Percentiles rank a stretch among this genome's conserved stretches.
phyloP scores from a whole-genome alignment of 805 yeast species.

The Metschnikowia bowlesiae region DNA sequence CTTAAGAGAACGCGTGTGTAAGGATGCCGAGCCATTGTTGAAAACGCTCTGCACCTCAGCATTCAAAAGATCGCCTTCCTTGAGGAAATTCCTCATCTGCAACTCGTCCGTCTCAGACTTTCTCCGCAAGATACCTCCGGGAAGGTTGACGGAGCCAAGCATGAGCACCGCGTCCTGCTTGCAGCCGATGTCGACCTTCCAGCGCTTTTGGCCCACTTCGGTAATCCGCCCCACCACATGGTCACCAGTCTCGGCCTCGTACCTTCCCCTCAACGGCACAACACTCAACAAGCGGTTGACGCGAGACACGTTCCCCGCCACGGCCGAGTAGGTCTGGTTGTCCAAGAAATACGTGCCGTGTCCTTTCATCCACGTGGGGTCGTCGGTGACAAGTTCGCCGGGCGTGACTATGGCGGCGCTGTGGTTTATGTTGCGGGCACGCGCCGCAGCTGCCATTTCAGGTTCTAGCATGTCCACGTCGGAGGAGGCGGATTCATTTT shows the following conservation, averaged over 20 bases:
- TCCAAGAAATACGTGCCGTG: conserved; percentile 88
- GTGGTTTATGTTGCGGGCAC: conserved; percentile 7
- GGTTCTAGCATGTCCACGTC: conserved; percentile 27
- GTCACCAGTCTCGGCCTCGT: conserved; percentile 93
- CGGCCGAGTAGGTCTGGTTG: conserved; percentile 78
- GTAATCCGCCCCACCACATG: conserved; percentile 91
- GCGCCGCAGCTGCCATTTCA: conserved; percentile 11
- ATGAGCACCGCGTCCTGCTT: conserved; percentile 86
- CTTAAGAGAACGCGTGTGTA: conserved; percentile 92
- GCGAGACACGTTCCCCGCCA: conserved; percentile 83
- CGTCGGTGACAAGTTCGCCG: conserved; percentile 94
- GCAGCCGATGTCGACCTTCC: conserved; percentile 98
- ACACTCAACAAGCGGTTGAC: conserved; percentile 87
- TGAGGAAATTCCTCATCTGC: conserved; percentile 89
- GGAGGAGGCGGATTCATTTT: conserved; percentile 41
- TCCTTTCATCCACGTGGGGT: conserved; percentile 97
- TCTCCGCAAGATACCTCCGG: conserved; percentile 94
- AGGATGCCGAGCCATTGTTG: conserved; percentile 85
- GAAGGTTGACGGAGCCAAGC: conserved; percentile 94
- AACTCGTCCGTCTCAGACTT: conserved; percentile 93
- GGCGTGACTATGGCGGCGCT: conserved; percentile 68
- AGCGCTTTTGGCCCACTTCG: conserved; percentile 88
- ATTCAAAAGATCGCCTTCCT: conserved; percentile 92
- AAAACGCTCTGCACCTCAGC: conserved; percentile 93
- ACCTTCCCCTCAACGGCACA: conserved; percentile 78